Evolutionary conservation across 108 stramenopile species (phyloP).

Genomic region (Discostella stelligeroides): DNA sequence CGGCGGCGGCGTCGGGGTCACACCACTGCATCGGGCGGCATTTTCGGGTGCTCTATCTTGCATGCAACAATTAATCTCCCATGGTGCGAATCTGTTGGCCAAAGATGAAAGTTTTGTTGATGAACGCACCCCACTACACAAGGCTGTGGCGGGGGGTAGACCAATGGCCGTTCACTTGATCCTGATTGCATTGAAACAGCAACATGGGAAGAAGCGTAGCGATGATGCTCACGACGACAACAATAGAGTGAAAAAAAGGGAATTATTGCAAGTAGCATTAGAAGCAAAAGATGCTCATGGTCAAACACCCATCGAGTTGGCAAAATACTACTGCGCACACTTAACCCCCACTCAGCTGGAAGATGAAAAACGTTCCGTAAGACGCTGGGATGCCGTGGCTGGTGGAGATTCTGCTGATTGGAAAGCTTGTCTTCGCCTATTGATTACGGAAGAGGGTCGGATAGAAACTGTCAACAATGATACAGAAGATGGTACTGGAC

Average conservation of each 20-base stretch:
- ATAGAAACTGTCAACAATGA: too few species aligned
- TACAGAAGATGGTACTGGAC: too few species aligned
- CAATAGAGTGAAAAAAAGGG: background rate
- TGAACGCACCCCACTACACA: conserved; percentile 76
- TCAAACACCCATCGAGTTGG: conserved; percentile 58
- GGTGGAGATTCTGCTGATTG: conserved; percentile 70
- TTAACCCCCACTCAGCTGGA: conserved; percentile 42
- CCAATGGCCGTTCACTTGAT: conserved; percentile 74
- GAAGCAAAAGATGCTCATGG: conserved; percentile 33
- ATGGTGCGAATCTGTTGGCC: conserved; percentile 54
- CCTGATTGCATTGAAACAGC: conserved; percentile 50
- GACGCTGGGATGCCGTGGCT: conserved; percentile 83
- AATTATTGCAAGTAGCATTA: too few species aligned
- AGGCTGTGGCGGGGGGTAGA: conserved; percentile 83
- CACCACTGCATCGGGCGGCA: conserved; percentile 82
- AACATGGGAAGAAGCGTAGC: conserved; percentile 27
- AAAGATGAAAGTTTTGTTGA: conserved; percentile 81
- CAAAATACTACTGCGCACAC: conserved; percentile 33
- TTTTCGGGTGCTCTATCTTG: conserved; percentile 80
- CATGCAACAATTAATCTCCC: conserved; percentile 68
- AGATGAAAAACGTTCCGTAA: conserved; percentile 51
- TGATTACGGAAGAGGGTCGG: conserved; percentile 18
- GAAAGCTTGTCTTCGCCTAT: conserved; percentile 56
- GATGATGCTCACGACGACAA: too few species aligned
- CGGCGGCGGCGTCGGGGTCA: conserved; percentile 40